Evolutionary conservation across 306 rosid species (phyloP), one percentile per base, ranked within the genome.

Genomic region (Cotoneaster glaucophyllus): DNA sequence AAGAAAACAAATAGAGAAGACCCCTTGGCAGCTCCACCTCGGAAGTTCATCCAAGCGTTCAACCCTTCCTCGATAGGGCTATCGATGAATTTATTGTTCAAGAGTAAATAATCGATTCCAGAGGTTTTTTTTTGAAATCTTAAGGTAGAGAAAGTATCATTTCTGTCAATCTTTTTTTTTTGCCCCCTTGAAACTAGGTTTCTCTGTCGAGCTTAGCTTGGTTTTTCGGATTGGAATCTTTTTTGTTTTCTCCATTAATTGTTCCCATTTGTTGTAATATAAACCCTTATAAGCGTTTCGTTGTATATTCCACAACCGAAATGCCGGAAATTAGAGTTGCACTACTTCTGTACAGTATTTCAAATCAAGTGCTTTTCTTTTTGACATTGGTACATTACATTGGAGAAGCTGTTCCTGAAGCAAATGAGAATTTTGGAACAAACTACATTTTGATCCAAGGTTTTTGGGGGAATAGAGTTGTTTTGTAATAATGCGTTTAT

Each of bases 21-120:
- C 63, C 82, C 89, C 25, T 80, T 70, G n/a, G 53, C 50, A 81
- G 85, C 88, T 21, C 88, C 98, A 18, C 83, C 98, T 13, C 88
- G 86, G 81, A 93, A 83, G 78, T 76, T 91, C 68, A 82, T 89
- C 74, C 90, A 88, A 62, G 86, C 88, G 32, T 84, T 93, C 76
- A 93, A 91, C 81, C 96, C 93, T 19, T 85, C 93, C 45, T 84
- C 92, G 5, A 74, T 89, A 37, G 91, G 91, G 80, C 80, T 87
- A 65, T 87, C 91, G 8, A 79, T 85, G 79, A 82, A 80, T 85
- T 77, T 84, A 73, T 74, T 93, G 63, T 83, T 91, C 77, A 83
- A 77, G 73, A 74, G 82, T 79, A 89, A 84, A 81, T 89, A 85
- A 81, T 78, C 73, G 70, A 52, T 75, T 78, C 57, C 77, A 19